Evolutionary conservation across 1,284 basidiomycete species (phyloP).

Genomic region (Lignosus rhinocerotis): DNA sequence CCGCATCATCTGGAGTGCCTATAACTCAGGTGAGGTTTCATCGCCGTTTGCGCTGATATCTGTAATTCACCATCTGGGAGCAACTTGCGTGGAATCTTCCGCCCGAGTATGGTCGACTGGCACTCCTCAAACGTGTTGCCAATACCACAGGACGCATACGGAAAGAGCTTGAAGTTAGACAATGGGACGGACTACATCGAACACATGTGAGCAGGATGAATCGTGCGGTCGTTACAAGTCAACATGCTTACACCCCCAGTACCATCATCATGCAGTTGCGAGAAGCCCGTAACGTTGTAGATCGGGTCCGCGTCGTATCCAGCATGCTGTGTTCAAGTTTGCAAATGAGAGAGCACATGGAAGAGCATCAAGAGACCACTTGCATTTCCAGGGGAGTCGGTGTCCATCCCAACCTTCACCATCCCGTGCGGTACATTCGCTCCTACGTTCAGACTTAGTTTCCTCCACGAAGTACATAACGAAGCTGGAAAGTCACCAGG

Average conservation of each 20-base stretch:
- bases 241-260: conserved; percentile 50
- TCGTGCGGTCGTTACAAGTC: neutral
- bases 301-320: conserved; percentile 51
- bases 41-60: no score
- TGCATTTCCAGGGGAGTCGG: conserved; percentile 62
- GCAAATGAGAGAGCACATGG: neutral
- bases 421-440: conserved; percentile 66
- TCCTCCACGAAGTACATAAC: neutral
- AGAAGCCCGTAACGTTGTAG: conserved; percentile 61
- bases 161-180: conserved; percentile 63
- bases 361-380: conserved; percentile 7
- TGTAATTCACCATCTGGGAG: conserved; percentile 36
- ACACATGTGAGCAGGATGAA: neutral
- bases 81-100: conserved; percentile 47
- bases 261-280: conserved; percentile 62
- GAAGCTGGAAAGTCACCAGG: conserved; percentile 42
- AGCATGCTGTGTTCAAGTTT: conserved; percentile 45
- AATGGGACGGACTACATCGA: conserved; percentile 47
- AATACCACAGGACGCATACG: conserved; percentile 47
- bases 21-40: neutral
- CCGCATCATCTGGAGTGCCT: conserved; percentile 58
- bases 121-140: conserved; percentile 47
- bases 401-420: conserved; percentile 67
- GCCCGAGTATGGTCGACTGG: conserved; percentile 41
- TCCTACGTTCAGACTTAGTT: conserved; percentile 34